phyloP scores from a whole-genome alignment of 2,329 filamentous ascomycete species.

The Fusarium sororula region DNA sequence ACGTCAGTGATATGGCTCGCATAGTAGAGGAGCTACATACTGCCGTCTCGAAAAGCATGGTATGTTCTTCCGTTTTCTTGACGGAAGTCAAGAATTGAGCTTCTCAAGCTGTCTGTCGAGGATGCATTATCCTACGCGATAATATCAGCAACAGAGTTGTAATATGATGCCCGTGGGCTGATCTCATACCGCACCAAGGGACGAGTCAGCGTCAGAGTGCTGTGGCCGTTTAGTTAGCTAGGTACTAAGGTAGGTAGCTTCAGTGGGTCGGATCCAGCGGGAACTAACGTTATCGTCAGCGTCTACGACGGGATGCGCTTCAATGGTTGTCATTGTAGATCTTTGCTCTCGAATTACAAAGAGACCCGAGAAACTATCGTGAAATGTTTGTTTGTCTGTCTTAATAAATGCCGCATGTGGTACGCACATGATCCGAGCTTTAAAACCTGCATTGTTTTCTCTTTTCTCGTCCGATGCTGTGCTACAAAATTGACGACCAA shows the following conservation, averaged over 20 bases:
- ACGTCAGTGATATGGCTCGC: background rate
- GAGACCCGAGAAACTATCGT: background rate
- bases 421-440: background rate
- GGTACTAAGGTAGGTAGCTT: no score
- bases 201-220: background rate
- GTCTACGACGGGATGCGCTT: constrained; percentile 9
- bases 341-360: background rate
- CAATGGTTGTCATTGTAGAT: constrained; percentile 10
- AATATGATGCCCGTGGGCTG: no score
- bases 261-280: no score
- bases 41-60: constrained; percentile 12
- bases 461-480: background rate
- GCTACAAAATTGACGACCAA: background rate
- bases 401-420: constrained; percentile 18
- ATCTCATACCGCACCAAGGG: background rate
- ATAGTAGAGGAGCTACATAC: background rate
- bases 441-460: constrained; percentile 2
- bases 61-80: constrained; percentile 22
- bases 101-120: constrained; percentile 16
- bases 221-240: background rate
- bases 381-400: background rate
- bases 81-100: constrained; percentile 9
- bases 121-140: background rate
- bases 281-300: constrained; percentile 1
- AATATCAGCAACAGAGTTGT: background rate